A percentile compares a stretch with the other conserved stretches of the same genome.
Evolutionary conservation across 257 asterid genomes (phyloP).

Genomic region (Schizonepeta tenuifolia): DNA sequence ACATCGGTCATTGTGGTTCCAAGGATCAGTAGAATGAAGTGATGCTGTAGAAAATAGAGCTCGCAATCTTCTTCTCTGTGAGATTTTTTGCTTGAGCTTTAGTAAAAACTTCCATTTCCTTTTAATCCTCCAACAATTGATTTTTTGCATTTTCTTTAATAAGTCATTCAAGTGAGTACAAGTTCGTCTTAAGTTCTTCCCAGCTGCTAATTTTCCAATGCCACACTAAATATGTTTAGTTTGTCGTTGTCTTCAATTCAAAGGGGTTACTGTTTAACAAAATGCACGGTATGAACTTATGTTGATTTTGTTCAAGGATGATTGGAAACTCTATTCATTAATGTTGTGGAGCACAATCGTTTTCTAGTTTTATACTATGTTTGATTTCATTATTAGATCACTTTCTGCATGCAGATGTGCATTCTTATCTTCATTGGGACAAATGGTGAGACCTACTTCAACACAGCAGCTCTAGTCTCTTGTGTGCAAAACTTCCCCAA

Average conservation of each 20-base stretch:
- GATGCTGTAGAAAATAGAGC: background rate
- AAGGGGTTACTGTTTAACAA: no score
- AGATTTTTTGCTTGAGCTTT: no score
- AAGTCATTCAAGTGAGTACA: background rate
- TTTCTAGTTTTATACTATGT: background rate
- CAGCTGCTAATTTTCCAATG: background rate
- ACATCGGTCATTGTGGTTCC: background rate
- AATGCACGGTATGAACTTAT: no score
- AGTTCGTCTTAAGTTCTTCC: background rate
- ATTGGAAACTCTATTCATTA: background rate
- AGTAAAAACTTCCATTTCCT: no score
- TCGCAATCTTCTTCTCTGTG: no score
- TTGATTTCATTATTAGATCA: slow-evolving; percentile 11
- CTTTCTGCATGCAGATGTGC: slow-evolving; percentile 52
- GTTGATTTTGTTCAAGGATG: no score
- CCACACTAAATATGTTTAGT: no score
- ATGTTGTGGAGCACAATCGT: background rate
- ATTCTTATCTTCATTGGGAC: slow-evolving; percentile 66
- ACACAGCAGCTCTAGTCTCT: slow-evolving; percentile 60
- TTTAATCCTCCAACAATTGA: no score
- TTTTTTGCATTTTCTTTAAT: background rate
- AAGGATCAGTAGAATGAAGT: background rate
- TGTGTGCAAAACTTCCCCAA: slow-evolving; percentile 69
- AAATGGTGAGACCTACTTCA: slow-evolving; percentile 71
- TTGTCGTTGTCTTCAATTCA: no score